These are phyloP conservation scores for Xylariaceae sp. DNA, from an alignment of 2,329 filamentous ascomycete genomes.

Conservation along the genomic window DNA sequence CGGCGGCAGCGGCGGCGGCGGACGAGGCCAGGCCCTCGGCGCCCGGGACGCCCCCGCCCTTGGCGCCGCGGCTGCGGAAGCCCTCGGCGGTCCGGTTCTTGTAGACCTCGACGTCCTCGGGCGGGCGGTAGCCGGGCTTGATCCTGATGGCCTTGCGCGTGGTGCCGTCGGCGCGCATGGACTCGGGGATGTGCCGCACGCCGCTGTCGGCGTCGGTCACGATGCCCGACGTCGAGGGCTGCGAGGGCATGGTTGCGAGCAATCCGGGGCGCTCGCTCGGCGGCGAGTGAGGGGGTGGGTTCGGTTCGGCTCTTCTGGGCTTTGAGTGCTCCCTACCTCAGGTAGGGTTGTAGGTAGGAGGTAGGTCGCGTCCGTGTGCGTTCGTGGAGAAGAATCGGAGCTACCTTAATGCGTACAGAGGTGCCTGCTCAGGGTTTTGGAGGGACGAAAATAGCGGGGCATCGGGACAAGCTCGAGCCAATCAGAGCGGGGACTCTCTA, in stretches of 20 bases:
- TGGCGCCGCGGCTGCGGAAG: constrained; percentile 67
- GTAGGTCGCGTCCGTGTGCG: too few relatives aligned
- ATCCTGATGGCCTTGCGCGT: constrained; percentile 93
- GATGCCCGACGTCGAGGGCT: constrained; percentile 60
- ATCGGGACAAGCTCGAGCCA: constrained; percentile 24
- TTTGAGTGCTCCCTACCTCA: too few relatives aligned
- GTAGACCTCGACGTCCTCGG: constrained; percentile 94
- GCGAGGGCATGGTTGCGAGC: constrained; percentile 39
- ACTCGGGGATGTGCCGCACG: constrained; percentile 83
- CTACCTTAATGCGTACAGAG: too few relatives aligned
- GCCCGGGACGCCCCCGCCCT: constrained; percentile 66
- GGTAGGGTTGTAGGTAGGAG: too few relatives aligned
- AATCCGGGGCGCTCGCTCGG: too few relatives aligned
- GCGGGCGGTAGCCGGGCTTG: constrained; percentile 84
- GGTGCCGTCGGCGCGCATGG: constrained; percentile 76
- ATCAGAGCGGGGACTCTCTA: too few relatives aligned
- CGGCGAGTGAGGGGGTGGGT: too few relatives aligned
- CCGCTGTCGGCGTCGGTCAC: constrained; percentile 69
- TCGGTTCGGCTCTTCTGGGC: too few relatives aligned
- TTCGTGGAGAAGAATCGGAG: too few relatives aligned
- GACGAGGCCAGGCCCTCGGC: constrained; percentile 53
- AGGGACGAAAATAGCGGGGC: constrained; percentile 8
- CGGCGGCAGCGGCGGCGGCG: constrained; percentile 36
- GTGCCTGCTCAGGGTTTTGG: too few relatives aligned
- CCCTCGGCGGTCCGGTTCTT: constrained; percentile 84